These are phyloP conservation scores for Thinopyrum elongatum DNA, from an alignment of 176 grass and related monocot species.

Conservation along the genomic window DNA sequence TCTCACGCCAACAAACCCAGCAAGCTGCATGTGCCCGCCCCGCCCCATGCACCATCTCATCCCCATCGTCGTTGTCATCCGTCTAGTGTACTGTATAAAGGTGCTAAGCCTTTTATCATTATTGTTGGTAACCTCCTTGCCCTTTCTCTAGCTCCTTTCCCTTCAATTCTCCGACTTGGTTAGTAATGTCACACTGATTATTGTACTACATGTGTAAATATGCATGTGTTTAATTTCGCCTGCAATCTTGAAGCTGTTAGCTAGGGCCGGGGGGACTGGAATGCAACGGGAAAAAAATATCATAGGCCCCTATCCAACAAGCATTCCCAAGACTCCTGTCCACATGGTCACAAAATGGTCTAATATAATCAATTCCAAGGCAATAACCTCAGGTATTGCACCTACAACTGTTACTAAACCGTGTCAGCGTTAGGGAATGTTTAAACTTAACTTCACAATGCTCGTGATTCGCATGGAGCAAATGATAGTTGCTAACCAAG, in stretches of 20 bases:
- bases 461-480: too few relatives aligned
- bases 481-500: too few relatives aligned
- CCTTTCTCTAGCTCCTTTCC: not conserved
- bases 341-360: too few relatives aligned
- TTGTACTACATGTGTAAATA: not conserved
- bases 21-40: conserved; percentile 25
- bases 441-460: too few relatives aligned
- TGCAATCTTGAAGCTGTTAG: not conserved
- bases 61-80: not conserved
- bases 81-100: conserved; percentile 30
- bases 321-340: too few relatives aligned
- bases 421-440: too few relatives aligned
- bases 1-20: conserved; percentile 42
- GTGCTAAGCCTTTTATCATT: conserved; percentile 44
- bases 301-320: too few relatives aligned
- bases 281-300: too few relatives aligned
- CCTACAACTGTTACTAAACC: too few relatives aligned
- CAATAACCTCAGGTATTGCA: too few relatives aligned
- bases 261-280: not conserved
- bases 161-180: not conserved
- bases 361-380: too few relatives aligned
- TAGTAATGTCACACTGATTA: conserved; percentile 20
- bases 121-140: conserved; percentile 15
- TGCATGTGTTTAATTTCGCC: not conserved
- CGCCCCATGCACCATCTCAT: conserved; percentile 24